Evolutionary conservation across 371 early-diverging fungal genomes (phyloP).

Genomic region (Parasitella parasitica): DNA sequence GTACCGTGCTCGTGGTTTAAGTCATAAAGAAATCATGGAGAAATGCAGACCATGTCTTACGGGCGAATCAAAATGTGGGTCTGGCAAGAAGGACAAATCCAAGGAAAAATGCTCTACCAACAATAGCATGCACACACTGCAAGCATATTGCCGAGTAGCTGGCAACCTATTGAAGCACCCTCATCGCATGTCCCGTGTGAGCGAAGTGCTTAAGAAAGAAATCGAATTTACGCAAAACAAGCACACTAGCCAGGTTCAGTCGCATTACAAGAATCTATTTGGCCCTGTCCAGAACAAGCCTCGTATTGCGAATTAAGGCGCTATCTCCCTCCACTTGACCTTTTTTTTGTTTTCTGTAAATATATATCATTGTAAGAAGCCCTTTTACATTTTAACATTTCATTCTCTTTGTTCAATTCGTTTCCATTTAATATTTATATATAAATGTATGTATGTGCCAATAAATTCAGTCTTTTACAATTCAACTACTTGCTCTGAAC

Average conservation of each 20-base stretch:
- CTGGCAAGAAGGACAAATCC: too few relatives aligned
- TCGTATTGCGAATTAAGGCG: not conserved
- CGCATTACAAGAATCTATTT: not conserved
- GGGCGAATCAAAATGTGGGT: too few relatives aligned
- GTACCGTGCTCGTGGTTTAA: constrained; percentile 6
- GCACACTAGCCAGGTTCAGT: not conserved
- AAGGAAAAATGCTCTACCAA: not conserved
- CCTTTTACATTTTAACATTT: not conserved
- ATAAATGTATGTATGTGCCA: too few relatives aligned
- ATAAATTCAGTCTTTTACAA: too few relatives aligned
- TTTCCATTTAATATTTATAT: not conserved
- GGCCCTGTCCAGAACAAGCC: not conserved
- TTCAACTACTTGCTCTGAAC: constrained; percentile 61
- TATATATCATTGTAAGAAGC: not conserved
- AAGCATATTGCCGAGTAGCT: constrained; percentile 22
- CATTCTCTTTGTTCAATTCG: not conserved
- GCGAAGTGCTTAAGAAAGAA: constrained; percentile 9
- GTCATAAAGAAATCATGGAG: constrained; percentile 2
- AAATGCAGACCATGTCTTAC: not conserved
- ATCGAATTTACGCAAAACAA: not conserved
- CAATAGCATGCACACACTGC: constrained; percentile 6
- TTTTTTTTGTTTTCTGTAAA: not conserved
- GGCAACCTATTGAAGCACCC: constrained; percentile 16
- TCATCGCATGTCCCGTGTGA: constrained; percentile 19
- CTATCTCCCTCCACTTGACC: not conserved